These are phyloP conservation scores for Termitomyces sp. DNA, from an alignment of 768 basidiomycete genomes.

Conservation along the genomic window DNA sequence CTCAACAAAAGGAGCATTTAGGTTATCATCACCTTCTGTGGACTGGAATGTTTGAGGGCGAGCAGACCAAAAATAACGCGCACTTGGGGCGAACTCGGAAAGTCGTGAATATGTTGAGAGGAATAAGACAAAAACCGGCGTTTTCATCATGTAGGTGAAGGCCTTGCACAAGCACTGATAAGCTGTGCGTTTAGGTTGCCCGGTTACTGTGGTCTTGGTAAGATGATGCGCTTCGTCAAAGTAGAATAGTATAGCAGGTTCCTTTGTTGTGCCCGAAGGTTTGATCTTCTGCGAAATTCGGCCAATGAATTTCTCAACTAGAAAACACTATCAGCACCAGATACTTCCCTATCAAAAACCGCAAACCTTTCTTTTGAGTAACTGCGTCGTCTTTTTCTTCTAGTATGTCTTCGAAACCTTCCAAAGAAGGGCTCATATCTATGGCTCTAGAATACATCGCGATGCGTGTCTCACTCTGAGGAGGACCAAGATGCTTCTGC, in stretches of 20 bases:
- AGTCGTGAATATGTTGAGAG: too few relatives aligned
- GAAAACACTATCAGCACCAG: neutral
- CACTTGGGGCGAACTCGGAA: too few relatives aligned
- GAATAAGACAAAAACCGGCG: too few relatives aligned
- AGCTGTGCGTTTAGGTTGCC: too few relatives aligned
- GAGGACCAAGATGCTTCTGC: neutral
- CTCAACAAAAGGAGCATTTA: too few relatives aligned
- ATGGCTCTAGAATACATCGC: neutral
- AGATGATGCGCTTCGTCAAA: too few relatives aligned
- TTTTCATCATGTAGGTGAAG: too few relatives aligned
- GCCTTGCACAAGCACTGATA: too few relatives aligned
- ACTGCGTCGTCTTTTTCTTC: neutral
- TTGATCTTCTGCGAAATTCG: neutral
- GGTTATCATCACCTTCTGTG: too few relatives aligned
- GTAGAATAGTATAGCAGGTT: neutral
- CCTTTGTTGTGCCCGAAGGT: accelerated
- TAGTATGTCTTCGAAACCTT: neutral
- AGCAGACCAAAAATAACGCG: too few relatives aligned
- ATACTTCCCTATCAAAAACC: neutral
- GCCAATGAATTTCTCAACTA: neutral
- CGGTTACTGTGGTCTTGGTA: neutral
- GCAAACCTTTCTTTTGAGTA: neutral
- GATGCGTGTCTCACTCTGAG: neutral
- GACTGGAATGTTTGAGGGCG: too few relatives aligned
- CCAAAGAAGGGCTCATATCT: neutral